A percentile compares a stretch with the other conserved stretches of the same genome.
These are phyloP conservation scores for Fusarium acutatum DNA, from an alignment of 2,329 filamentous ascomycete species.

Conservation along the genomic window DNA sequence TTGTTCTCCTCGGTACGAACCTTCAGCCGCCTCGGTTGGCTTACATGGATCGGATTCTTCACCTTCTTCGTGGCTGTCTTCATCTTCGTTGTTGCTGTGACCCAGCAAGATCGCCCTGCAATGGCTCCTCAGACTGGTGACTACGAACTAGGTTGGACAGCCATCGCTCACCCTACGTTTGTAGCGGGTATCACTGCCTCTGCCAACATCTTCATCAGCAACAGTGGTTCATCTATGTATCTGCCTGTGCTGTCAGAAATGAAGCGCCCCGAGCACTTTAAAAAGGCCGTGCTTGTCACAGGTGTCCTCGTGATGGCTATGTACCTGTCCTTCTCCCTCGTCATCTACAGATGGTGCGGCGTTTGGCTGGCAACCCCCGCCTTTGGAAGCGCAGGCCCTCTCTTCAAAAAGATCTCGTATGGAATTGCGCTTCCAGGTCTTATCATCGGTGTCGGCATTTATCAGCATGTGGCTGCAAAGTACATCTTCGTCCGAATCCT, in stretches of 20 bases:
- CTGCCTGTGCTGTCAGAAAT: constrained; percentile 65
- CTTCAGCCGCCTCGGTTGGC: background rate
- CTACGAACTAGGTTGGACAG: background rate
- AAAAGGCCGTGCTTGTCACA: background rate
- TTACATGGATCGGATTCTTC: background rate
- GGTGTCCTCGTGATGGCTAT: background rate
- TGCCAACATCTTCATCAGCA: constrained; percentile 55
- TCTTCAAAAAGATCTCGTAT: background rate
- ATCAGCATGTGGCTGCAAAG: background rate
- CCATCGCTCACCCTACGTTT: background rate
- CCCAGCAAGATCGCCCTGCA: background rate
- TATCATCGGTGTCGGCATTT: background rate
- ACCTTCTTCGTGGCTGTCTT: background rate
- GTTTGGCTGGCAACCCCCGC: background rate
- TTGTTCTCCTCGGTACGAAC: background rate
- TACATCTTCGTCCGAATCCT: background rate
- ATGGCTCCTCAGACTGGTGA: background rate
- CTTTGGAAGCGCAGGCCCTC: background rate
- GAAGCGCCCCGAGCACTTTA: background rate
- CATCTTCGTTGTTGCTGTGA: background rate
- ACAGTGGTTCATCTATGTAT: constrained; percentile 49
- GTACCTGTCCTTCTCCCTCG: background rate
- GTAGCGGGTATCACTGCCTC: background rate
- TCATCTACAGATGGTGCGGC: background rate
- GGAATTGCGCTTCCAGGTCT: background rate